A percentile compares a stretch with the other conserved stretches of the same genome.
Conservation (phyloP, 2,329 filamentous ascomycete species). For the Fusarium coffeatum region DNA sequence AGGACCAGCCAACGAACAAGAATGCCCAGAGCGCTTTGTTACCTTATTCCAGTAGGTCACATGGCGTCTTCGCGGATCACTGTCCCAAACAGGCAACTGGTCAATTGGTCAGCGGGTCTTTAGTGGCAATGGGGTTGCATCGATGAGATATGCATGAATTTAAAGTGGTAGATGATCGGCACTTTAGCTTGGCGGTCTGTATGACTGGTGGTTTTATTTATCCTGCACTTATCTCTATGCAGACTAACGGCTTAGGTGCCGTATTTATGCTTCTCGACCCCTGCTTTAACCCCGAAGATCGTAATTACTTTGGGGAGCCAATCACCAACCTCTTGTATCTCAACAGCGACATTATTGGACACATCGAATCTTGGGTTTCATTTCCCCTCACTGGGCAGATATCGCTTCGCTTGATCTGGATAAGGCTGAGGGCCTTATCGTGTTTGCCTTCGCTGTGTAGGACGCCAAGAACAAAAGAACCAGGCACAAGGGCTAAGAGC, state of each 20-base stretch:
- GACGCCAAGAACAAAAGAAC: slow-evolving; percentile 16
- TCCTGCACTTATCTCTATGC: neutral
- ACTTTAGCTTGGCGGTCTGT: neutral
- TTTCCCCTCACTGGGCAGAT: neutral
- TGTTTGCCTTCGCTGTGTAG: neutral
- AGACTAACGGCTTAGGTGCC: neutral
- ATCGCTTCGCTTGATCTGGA: neutral
- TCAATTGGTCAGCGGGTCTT: neutral
- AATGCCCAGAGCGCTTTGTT: neutral
- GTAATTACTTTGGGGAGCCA: neutral
- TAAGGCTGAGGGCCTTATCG: neutral
- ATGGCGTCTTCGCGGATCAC: neutral
- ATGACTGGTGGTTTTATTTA: slow-evolving; percentile 6
- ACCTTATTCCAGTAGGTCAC: neutral
- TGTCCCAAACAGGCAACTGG: slow-evolving; percentile 8
- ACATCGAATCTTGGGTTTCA: neutral
- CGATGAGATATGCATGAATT: slow-evolving; percentile 8
- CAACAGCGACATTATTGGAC: neutral
- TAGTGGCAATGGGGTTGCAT: neutral
- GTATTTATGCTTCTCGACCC: neutral
- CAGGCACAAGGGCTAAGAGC: slow-evolving; percentile 8
- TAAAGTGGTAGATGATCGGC: slow-evolving; percentile 17
- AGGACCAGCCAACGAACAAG: neutral
- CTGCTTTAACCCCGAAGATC: neutral
- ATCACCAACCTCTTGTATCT: neutral